Evolutionary conservation across 164 flowering plant species (phyloP).

Genomic region (Stephania japonica): DNA sequence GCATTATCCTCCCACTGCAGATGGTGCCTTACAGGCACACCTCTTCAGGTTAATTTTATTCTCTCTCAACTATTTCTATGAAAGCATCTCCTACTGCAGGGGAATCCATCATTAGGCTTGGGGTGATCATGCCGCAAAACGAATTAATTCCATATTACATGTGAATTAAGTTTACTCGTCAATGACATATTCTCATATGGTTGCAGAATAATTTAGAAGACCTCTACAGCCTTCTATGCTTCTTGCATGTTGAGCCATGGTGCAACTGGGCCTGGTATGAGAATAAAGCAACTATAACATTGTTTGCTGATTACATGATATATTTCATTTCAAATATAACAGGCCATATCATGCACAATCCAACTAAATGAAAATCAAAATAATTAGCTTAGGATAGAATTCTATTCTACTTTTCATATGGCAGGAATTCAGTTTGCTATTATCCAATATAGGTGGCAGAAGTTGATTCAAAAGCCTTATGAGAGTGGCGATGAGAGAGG

Average conservation of each 20-base stretch:
- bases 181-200: slow-evolving; percentile 8
- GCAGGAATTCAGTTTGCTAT: not conserved
- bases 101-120: not conserved
- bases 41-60: slow-evolving; percentile 55
- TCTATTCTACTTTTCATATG: not conserved
- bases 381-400: not conserved
- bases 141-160: not conserved
- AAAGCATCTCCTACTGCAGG: not conserved
- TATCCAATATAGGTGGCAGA: slow-evolving; percentile 56
- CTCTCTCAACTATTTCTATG: not conserved
- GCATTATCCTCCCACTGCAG: slow-evolving; percentile 51
- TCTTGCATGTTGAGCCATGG: slow-evolving; percentile 84
- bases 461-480: slow-evolving; percentile 62
- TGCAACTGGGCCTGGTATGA: slow-evolving; percentile 84
- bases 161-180: too few relatives aligned
- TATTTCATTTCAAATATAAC: not conserved
- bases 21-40: slow-evolving; percentile 92
- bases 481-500: slow-evolving; percentile 72
- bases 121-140: not conserved
- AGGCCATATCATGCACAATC: too few relatives aligned
- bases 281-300: not conserved
- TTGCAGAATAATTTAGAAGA: slow-evolving; percentile 84
- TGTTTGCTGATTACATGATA: not conserved
- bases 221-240: slow-evolving; percentile 68
- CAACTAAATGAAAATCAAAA: too few relatives aligned